Percentiles rank a stretch among this genome's conserved stretches.
These are phyloP conservation scores for Colletotrichum sp. DNA, from an alignment of 2,329 filamentous ascomycete species.

Conservation along the genomic window DNA sequence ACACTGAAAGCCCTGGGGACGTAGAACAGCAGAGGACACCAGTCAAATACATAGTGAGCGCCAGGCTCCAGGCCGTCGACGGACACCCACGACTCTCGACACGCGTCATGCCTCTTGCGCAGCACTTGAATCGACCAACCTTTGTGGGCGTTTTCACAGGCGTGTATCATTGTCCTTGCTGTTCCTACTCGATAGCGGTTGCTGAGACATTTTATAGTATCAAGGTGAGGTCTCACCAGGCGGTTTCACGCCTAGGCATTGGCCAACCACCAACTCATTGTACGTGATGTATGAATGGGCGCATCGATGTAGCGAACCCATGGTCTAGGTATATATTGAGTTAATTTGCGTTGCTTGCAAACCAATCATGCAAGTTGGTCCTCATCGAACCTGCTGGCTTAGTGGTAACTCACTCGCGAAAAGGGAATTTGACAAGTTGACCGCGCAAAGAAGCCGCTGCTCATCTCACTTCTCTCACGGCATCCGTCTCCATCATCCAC, in stretches of 20 bases:
- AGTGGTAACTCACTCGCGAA: neutral
- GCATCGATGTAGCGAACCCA: neutral
- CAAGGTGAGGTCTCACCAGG: neutral
- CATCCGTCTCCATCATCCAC: neutral
- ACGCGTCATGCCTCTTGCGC: neutral
- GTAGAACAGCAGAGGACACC: neutral
- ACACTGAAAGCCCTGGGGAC: rapidly evolving
- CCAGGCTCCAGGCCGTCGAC: rapidly evolving
- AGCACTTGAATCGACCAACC: neutral
- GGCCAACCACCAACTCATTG: too few species aligned
- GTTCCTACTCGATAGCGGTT: neutral
- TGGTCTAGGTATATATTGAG: neutral
- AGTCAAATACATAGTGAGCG: rapidly evolving
- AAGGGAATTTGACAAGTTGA: neutral
- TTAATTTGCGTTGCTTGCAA: neutral
- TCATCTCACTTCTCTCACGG: neutral
- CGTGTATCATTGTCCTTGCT: neutral
- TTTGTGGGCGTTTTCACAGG: neutral
- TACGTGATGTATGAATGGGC: neutral
- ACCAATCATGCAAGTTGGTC: neutral
- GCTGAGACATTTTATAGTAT: neutral
- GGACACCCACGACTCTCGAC: rapidly evolving
- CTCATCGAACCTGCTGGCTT: neutral
- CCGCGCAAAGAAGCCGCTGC: neutral
- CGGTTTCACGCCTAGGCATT: neutral